Evolutionary conservation across 192 early-diverging fungal genomes (phyloP), one percentile per base, ranked within the genome.

Genomic region (Coemansia sp.): DNA sequence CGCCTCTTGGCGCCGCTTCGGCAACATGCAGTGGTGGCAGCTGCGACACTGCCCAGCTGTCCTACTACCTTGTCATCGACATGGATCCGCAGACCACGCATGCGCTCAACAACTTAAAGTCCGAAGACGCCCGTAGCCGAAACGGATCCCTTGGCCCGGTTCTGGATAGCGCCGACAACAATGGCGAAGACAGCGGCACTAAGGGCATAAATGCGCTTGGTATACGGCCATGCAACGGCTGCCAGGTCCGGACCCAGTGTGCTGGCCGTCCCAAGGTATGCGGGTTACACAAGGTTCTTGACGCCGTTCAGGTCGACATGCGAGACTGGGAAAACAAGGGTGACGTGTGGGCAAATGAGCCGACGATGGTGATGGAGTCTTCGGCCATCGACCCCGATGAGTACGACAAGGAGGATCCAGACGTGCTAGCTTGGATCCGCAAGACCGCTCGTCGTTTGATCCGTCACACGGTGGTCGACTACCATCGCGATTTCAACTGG

Each of bases 321-420:
- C 81, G 81, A 18, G 81, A 84, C 68, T 84, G 81, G 81, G 81
- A 79, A 64, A 84, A 68, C 71, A 72, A 70, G 57, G 81, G 81
- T 55, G 67, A 79, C 34, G 81, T 84, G 67, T 84, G 81, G 81
- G 73, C 73, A 15, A 70, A 38, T 43, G 73, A 76, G 57, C 81
- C 81, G 8, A 73, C 76, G 33, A 84, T 84, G 67, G 51, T 84
- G 48, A 84, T 84, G 76, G 81, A 84, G 57, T 53, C 65, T 2
- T 71, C 76, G 8, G 68, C 70, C 8, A 69, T 84, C 5, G 76
- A 84, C 18, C 81, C 81, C 1, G 76, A 84, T 28, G 81, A 78
- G 38, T 84, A 76, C 43, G 76, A 84, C 57, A 75, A 73, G 62
- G 81, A 84, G 63, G 81, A 84, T 28, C 76, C 76, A 0, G 73